Evolutionary conservation across 352 stramenopile species (phyloP).

Genomic region (Pythium periplocum): DNA sequence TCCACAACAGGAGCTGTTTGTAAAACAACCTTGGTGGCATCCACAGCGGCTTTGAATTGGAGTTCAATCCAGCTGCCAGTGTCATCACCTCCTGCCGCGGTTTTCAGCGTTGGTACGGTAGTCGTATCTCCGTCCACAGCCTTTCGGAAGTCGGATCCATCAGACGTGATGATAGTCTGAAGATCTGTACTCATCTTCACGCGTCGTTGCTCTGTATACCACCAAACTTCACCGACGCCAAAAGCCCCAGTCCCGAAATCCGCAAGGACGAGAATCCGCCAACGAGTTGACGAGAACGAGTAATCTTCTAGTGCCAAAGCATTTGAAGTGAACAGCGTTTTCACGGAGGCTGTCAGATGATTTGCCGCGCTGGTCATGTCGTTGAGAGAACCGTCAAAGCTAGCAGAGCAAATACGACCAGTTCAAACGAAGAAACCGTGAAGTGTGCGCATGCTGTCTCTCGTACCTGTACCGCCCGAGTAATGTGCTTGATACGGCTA

Average conservation of each 20-base stretch:
- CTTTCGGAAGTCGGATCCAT: slow-evolving; percentile 18
- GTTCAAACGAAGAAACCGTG: background rate
- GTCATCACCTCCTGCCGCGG: slow-evolving; percentile 9
- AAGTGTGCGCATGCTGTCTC: background rate
- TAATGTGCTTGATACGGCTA: background rate
- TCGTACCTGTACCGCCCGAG: slow-evolving; percentile 17
- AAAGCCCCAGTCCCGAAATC: slow-evolving; percentile 15
- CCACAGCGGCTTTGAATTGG: slow-evolving; percentile 18
- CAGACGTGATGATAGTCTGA: slow-evolving; percentile 16
- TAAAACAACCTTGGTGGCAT: slow-evolving; percentile 23
- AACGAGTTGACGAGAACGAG: slow-evolving; percentile 9
- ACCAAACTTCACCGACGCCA: slow-evolving; percentile 19
- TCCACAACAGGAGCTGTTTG: slow-evolving; percentile 12
- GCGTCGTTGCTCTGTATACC: slow-evolving; percentile 15
- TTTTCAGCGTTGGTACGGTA: slow-evolving; percentile 12
- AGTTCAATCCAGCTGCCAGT: slow-evolving; percentile 23
- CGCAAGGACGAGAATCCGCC: slow-evolving; percentile 15
- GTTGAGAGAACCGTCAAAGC: slow-evolving; percentile 7
- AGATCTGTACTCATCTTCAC: slow-evolving; percentile 11
- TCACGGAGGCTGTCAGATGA: background rate
- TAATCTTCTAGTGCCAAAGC: slow-evolving; percentile 1
- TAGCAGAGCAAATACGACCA: slow-evolving; percentile 7
- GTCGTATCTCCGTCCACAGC: slow-evolving; percentile 20
- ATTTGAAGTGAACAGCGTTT: slow-evolving; percentile 2
- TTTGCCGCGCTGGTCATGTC: slow-evolving; percentile 1